Conservation (phyloP, 768 basidiomycete species). For the Pisolithus microcarpus region DNA sequence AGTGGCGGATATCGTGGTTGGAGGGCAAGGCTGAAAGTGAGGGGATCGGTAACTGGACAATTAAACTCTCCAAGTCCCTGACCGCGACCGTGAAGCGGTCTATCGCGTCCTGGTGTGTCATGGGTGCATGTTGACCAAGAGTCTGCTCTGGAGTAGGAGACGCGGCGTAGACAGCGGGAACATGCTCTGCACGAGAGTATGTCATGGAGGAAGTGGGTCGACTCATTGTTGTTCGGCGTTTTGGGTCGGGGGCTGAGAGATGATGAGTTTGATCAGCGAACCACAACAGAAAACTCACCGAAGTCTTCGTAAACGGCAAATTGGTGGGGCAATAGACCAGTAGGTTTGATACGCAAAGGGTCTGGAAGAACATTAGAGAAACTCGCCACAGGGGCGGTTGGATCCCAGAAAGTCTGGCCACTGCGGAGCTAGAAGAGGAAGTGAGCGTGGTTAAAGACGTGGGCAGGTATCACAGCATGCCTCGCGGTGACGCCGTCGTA, state of each 20-base stretch:
- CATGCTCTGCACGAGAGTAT: constrained; percentile 44
- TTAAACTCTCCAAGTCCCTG: constrained; percentile 72
- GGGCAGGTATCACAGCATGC: constrained; percentile 27
- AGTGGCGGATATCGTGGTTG: constrained; percentile 79
- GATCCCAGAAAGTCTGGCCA: constrained; percentile 86
- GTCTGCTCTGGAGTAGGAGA: constrained; percentile 59
- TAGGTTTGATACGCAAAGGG: constrained; percentile 75
- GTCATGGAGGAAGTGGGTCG: constrained; percentile 68
- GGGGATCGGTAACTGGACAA: constrained; percentile 67
- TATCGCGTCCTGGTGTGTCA: constrained; percentile 77
- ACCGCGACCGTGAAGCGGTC: constrained; percentile 60
- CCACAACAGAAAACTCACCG: constrained; percentile 35
- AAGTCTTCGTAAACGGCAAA: constrained; percentile 94
- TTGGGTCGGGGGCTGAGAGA: constrained; percentile 44
- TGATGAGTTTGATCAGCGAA: constrained; percentile 6
- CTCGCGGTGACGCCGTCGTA: constrained; percentile 81
- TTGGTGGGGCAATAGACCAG: constrained; percentile 78
- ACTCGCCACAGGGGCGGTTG: constrained; percentile 59
- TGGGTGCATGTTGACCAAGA: constrained; percentile 32
- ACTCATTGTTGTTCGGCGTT: constrained; percentile 47
- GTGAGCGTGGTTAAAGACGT: not conserved
- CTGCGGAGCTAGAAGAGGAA: constrained; percentile 45
- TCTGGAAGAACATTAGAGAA: constrained; percentile 77
- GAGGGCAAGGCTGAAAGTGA: constrained; percentile 65
- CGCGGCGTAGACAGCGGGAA: constrained; percentile 43